Percentiles rank a stretch among this genome's conserved stretches.
Conservation (phyloP, 2,329 filamentous ascomycete genomes). For the Didymosphaeria variabile region DNA sequence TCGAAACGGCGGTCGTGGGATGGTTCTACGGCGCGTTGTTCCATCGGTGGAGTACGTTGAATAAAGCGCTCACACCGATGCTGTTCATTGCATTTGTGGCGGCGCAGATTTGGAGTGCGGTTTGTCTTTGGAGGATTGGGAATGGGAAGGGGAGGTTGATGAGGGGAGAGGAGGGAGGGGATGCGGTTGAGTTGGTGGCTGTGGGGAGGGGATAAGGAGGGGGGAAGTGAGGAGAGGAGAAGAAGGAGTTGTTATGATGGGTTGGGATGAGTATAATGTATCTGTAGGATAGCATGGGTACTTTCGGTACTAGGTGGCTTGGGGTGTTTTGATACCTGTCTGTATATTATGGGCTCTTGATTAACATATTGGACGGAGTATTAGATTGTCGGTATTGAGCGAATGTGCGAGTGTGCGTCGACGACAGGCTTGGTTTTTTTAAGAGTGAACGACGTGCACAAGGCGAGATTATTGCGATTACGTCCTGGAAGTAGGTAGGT, state of each 20-base stretch:
- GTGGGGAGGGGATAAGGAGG: neutral
- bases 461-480: too few species aligned
- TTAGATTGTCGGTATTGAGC: too few species aligned
- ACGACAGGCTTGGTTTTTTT: too few species aligned
- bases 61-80: slow-evolving; percentile 7
- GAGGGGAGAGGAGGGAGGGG: neutral
- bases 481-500: too few species aligned
- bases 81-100: neutral
- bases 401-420: too few species aligned
- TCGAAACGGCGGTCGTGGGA: slow-evolving; percentile 7
- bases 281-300: too few species aligned
- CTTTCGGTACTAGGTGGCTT: too few species aligned
- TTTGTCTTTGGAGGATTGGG: slow-evolving; percentile 5
- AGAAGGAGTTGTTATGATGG: neutral
- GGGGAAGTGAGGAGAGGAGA: neutral
- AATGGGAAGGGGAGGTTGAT: neutral
- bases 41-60: slow-evolving; percentile 3
- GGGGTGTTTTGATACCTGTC: too few species aligned
- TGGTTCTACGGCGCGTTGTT: slow-evolving; percentile 13
- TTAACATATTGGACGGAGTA: too few species aligned
- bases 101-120: slow-evolving; percentile 10
- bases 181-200: neutral
- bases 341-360: too few species aligned
- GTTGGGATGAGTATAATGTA: too few species aligned
- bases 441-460: too few species aligned